Evolutionary conservation across 129 eudicot species (phyloP), one percentile per base, ranked within the genome.

Genomic region (Artemisia annua): DNA sequence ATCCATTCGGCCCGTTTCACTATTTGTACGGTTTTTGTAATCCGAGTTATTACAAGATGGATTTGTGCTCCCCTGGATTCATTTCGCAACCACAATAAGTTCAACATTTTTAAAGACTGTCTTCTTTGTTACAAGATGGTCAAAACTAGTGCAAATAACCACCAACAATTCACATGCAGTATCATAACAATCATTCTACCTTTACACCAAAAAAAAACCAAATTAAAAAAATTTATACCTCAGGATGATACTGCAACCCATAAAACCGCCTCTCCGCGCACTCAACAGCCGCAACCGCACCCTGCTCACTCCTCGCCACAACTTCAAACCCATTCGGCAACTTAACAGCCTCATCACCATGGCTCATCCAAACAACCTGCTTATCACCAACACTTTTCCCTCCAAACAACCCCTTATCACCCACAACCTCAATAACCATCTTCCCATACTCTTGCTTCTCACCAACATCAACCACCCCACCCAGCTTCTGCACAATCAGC

Each of bases 301-400:
- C 98, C 51, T 90, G 91, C 48, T 84, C 72, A 26, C 98, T 90
- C 74, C 84, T 78, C 2, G 93, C 96, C 75, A 90, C 96, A 32
- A 94, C 96, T 69, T 90, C 80, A 43, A 94, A 94, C 71, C 98
- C 98, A 0, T 63, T 77, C 17, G 98, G 97, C 81, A 94, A 67
- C 67, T 56, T 84, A 67, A 76, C 93, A 0, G 90, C 96, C 81
- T 90, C 98, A 64, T 90, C 97, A 3, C 97, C 98, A 67, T 93
- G 96, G 20, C 98, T 93, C 98, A 93, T 93, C 97, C 98, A 93
- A 67, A 93, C 97, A 39, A 82, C 81, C 88, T 93, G 97, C 82
- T 56, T 89, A 72, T 84, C 92, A 26, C 96, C 97, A 67, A 76
- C 72, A 9, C 30, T 18, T 66, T 78, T 82, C 24, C 72, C 66